These are phyloP conservation scores for Medicago ruthenica DNA, from an alignment of 306 rosid genomes.

Conservation along the genomic window DNA sequence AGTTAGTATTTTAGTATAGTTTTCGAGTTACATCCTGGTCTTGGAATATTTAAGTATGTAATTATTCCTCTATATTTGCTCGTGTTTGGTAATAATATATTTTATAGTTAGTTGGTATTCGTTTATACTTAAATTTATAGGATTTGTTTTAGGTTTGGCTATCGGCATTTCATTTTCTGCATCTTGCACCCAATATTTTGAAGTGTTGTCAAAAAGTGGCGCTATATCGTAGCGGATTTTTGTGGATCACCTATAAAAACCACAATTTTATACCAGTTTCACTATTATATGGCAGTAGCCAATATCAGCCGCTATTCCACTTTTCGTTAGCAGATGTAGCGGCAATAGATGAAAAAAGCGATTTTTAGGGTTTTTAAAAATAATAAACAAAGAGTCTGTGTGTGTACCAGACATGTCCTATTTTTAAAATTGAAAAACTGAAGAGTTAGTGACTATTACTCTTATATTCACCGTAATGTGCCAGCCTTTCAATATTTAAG, in stretches of 20 bases:
- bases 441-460: not conserved
- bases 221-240: not conserved
- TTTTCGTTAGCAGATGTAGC: not conserved
- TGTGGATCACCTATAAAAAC: not conserved
- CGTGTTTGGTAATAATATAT: not conserved
- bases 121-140: constrained; percentile 33
- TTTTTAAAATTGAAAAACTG: not conserved
- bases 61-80: constrained; percentile 14
- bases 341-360: not conserved
- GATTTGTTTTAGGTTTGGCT: constrained; percentile 37
- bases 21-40: constrained; percentile 20
- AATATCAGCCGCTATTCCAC: not conserved
- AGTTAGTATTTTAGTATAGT: not conserved
- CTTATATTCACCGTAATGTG: not conserved
- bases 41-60: not conserved
- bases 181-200: constrained; percentile 18
- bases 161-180: constrained; percentile 11
- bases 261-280: not conserved
- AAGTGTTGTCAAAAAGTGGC: not conserved
- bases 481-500: not conserved
- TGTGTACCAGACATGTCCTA: not conserved
- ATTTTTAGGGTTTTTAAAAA: not conserved
- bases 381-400: too few species aligned
- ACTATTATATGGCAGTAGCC: not conserved
- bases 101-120: constrained; percentile 32